Percentiles rank a stretch among this genome's conserved stretches.
Evolutionary conservation across 345 rosid species (phyloP).

Genomic region (Eucalyptus caleyi): DNA sequence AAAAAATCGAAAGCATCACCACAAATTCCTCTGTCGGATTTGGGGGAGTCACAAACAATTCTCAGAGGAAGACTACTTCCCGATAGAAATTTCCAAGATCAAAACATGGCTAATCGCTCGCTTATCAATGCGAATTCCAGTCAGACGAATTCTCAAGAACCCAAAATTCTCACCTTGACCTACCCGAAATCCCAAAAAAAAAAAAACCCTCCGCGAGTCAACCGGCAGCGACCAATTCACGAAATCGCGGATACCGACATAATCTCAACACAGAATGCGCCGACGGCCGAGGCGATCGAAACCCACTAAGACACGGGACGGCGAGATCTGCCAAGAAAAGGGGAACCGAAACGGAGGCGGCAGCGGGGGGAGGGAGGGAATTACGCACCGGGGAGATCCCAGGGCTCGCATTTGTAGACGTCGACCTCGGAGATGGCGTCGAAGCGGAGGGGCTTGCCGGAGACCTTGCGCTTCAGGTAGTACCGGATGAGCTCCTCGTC

Average conservation of each 20-base stretch:
- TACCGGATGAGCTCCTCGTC: constrained; percentile 95
- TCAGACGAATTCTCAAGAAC: neutral
- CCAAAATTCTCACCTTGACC: neutral
- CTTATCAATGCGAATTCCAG: neutral
- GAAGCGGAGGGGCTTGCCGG: constrained; percentile 52
- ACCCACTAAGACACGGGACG: neutral
- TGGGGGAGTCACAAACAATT: neutral
- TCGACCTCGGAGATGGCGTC: constrained; percentile 70
- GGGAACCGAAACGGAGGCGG: neutral
- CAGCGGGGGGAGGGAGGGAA: neutral
- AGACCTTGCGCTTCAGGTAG: constrained; percentile 75
- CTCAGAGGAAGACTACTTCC: neutral
- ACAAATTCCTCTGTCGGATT: neutral
- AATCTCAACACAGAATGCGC: neutral
- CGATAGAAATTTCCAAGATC: neutral
- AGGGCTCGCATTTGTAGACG: constrained; percentile 77
- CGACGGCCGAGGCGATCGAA: neutral
- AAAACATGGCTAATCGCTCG: neutral
- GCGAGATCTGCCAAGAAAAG: neutral
- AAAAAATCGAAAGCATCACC: neutral
- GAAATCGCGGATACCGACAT: neutral
- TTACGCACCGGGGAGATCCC: constrained; percentile 82
- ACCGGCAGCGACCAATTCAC: neutral
- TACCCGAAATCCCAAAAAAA: neutral
- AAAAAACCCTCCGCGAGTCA: neutral